Percentiles rank a stretch among this genome's conserved stretches.
Conservation (phyloP, 768 basidiomycete genomes). For the Leucosporidium creatinivorum region DNA sequence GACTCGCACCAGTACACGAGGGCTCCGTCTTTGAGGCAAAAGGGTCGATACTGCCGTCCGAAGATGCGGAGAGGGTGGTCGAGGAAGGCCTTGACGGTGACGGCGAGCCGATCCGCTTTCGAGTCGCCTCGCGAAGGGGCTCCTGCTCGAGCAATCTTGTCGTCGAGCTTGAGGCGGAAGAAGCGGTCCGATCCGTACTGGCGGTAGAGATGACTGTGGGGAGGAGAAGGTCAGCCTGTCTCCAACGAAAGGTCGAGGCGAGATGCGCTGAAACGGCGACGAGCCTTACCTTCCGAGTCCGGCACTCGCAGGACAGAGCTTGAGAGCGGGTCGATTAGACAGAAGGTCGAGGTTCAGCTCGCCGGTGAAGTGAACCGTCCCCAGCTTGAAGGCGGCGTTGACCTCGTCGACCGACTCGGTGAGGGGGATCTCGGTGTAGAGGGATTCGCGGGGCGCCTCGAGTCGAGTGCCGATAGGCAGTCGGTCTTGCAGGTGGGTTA, state of each 20-base stretch:
- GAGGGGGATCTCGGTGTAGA: constrained; percentile 9
- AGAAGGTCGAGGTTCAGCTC: neutral
- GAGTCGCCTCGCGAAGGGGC: neutral
- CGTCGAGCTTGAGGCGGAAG: constrained; percentile 20
- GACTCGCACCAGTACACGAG: constrained; percentile 20
- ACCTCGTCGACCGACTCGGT: constrained; percentile 18
- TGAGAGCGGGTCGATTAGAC: neutral
- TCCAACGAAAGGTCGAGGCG: no score
- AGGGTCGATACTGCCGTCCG: constrained; percentile 8
- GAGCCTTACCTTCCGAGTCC: constrained; percentile 2
- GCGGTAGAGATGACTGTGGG: constrained; percentile 1
- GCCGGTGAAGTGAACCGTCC: constrained; percentile 13
- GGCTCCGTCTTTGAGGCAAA: constrained; percentile 27
- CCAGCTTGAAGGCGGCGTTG: constrained; percentile 7
- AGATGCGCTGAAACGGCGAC: no score
- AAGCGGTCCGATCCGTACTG: constrained; percentile 20
- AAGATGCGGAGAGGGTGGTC: constrained; percentile 8
- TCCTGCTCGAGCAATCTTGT: neutral
- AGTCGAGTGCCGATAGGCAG: neutral
- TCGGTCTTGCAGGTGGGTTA: constrained; percentile 3
- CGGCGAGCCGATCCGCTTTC: neutral
- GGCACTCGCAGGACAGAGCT: constrained; percentile 5
- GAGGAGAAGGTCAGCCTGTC: neutral
- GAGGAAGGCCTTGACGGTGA: constrained; percentile 9
- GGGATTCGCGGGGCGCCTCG: neutral